Base-by-base conservation (phyloP, 1,284 basidiomycete genomes). In the Ganoderma boninense region DNA sequence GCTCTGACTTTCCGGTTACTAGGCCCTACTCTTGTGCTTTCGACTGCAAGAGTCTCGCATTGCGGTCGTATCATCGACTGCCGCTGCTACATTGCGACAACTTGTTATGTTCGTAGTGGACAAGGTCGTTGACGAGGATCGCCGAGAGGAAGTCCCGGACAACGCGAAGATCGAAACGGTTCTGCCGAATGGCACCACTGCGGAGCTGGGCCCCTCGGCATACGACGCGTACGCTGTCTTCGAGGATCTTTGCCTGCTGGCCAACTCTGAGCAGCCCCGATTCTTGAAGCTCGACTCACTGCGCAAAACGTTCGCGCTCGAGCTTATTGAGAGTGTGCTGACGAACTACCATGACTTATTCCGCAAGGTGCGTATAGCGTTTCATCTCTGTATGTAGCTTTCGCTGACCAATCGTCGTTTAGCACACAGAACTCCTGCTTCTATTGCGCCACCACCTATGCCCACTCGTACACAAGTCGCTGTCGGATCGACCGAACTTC, bases 101-200 rank as follows among this genome's bases (percentile, higher is more conserved):
- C 88, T 98, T 1, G 95, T 99, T 67, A 99, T 99, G 97, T 95
- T 98, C 74, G 92, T 99, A 16, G 95, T 99, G 64, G 97, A 99
- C 83, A 97, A 98, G 78, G 94, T 99, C 78, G 90, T 92, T 1
- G 88, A 90, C 23, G 95, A 97, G 79, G 95, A 96, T 73, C 82
- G 84, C n/a, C 79, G 81, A 23, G 86, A 86, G 18, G 82, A 84
- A 20, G 71, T 80, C 18, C 56, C 76, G 7, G 66, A 79, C 2
- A 73, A 77, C 38, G 71, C 80, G 1, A 78, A 87, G 43, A 78
- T 83, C 11, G 83, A 88, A 20, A 85, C 89, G 0, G 80, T 79
- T 0, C 86, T 95, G 23, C 91, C 93, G 10, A 85, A 94, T 74
- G 90, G 92, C 44, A 83, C 86, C 16, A 86, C 85, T 5, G 87